phyloP scores from a whole-genome alignment of 306 rosid genomes.

The Delonix regia region DNA sequence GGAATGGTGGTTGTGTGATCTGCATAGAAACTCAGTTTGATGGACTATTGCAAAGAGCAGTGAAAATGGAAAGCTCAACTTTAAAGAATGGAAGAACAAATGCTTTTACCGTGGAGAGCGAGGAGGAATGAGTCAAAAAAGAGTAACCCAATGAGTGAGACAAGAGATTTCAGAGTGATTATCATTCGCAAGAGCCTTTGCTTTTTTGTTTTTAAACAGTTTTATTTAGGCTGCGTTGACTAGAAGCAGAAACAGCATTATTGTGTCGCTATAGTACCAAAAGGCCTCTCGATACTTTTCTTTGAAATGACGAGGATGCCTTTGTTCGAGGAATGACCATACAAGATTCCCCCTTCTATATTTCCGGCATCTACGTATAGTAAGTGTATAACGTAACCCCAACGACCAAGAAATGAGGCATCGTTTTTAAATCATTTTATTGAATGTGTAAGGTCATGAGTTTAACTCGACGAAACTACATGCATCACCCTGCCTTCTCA shows the following conservation, averaged over 20 bases:
- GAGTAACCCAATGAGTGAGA: slow-evolving; percentile 14
- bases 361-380: neutral
- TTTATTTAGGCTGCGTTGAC: slow-evolving; percentile 51
- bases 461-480: no score
- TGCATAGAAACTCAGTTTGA: neutral
- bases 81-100: neutral
- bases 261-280: slow-evolving; percentile 37
- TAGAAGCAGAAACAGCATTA: slow-evolving; percentile 49
- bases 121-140: slow-evolving; percentile 35
- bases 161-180: slow-evolving; percentile 4
- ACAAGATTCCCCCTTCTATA: neutral
- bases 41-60: slow-evolving; percentile 18
- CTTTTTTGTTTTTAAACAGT: slow-evolving; percentile 31
- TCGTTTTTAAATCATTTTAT: no score
- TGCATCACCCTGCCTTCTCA: no score
- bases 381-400: no score
- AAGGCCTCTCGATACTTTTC: neutral
- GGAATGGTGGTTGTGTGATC: slow-evolving; percentile 22
- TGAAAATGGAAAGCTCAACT: slow-evolving; percentile 17
- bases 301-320: slow-evolving; percentile 16
- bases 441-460: no score
- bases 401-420: no score
- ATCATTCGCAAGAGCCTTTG: slow-evolving; percentile 44
- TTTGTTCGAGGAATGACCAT: neutral
- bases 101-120: neutral